These are phyloP conservation scores for Metschnikowia baotianmanensis DNA, from an alignment of 805 yeast genomes.

Conservation along the genomic window DNA sequence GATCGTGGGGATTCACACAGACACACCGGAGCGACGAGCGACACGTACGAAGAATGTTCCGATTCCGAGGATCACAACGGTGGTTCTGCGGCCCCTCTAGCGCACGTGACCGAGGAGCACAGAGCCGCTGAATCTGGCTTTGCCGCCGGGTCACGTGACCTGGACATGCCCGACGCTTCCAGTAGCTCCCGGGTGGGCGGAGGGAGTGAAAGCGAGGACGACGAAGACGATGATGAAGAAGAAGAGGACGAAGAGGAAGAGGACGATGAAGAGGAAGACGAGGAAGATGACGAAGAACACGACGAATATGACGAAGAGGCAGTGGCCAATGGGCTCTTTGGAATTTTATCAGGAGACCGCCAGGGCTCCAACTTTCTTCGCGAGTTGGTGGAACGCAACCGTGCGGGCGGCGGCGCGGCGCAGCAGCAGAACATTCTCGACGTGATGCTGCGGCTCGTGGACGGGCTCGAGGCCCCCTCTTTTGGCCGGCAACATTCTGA, in stretches of 20 bases:
- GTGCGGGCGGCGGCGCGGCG: background rate
- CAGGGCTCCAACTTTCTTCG: conserved; percentile 11
- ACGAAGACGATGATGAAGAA: conserved; percentile 3
- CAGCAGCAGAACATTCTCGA: conserved; percentile 26
- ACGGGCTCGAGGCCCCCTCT: conserved; percentile 25
- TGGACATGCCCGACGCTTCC: background rate
- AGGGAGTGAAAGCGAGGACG: background rate
- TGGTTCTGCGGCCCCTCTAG: background rate
- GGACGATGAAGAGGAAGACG: conserved; percentile 8
- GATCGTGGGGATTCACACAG: background rate
- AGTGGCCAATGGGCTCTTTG: conserved; percentile 17
- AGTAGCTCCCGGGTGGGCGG: background rate
- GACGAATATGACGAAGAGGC: conserved; percentile 13
- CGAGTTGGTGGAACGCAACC: conserved; percentile 10
- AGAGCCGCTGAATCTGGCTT: background rate
- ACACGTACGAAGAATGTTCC: background rate
- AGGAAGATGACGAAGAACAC: conserved; percentile 8
- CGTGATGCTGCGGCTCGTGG: conserved; percentile 35
- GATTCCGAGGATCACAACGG: background rate
- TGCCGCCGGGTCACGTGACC: background rate
- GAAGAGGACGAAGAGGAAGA: conserved; percentile 8
- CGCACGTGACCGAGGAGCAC: background rate
- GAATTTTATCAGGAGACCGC: conserved; percentile 7
- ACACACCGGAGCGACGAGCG: background rate
- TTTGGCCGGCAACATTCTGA: conserved; percentile 22